phyloP scores from a whole-genome alignment of 345 rosid species.

The Trapa incisa region DNA sequence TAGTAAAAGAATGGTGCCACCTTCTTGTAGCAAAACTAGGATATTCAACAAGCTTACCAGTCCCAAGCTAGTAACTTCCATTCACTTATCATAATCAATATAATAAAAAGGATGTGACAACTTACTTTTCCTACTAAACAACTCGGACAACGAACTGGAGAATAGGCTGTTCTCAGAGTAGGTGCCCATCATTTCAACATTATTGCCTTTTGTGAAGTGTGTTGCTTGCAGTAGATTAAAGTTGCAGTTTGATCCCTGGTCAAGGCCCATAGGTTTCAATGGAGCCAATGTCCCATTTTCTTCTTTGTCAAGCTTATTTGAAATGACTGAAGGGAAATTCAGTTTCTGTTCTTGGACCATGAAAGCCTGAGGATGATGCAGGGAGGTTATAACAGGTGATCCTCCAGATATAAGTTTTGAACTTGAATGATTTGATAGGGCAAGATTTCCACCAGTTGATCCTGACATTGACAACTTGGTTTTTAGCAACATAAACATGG shows the following conservation, averaged over 20 bases:
- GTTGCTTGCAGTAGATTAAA: slow-evolving; percentile 17
- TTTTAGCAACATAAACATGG: slow-evolving; percentile 6
- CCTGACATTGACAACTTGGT: slow-evolving; percentile 8
- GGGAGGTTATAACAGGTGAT: slow-evolving; percentile 14
- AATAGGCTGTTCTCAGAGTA: slow-evolving; percentile 78
- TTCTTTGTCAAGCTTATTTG: slow-evolving; percentile 24
- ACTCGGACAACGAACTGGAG: slow-evolving; percentile 80
- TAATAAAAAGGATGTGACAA: slow-evolving; percentile 5
- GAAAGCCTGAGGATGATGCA: slow-evolving; percentile 16
- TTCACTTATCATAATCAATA: neutral
- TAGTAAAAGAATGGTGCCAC: no score
- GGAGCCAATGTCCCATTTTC: slow-evolving; percentile 19
- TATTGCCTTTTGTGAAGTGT: slow-evolving; percentile 22
- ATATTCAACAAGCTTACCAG: neutral
- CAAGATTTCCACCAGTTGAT: slow-evolving; percentile 21
- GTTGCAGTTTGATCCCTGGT: slow-evolving; percentile 29
- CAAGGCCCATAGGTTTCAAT: slow-evolving; percentile 27
- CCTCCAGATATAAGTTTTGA: slow-evolving; percentile 19
- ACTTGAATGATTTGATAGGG: slow-evolving; percentile 15
- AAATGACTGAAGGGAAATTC: slow-evolving; percentile 18
- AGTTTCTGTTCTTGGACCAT: slow-evolving; percentile 12
- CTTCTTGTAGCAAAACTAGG: neutral
- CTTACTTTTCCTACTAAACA: slow-evolving; percentile 63
- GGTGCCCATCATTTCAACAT: slow-evolving; percentile 24
- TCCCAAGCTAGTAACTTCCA: neutral